Evolutionary conservation across 768 basidiomycete genomes (phyloP).

Genomic region (Hygrocybe coccinea): DNA sequence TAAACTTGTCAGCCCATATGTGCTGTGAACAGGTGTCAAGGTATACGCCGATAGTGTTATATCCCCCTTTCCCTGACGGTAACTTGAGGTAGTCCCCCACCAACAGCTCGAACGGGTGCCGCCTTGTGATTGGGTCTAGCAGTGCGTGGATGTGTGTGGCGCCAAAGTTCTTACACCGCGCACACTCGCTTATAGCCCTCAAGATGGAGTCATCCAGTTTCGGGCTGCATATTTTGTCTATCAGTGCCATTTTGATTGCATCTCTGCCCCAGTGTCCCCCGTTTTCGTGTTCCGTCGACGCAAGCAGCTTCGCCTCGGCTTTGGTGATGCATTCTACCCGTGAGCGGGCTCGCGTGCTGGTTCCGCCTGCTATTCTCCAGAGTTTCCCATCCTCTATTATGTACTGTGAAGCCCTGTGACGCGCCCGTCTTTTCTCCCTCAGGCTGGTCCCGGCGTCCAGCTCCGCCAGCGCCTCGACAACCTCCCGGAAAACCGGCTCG

Average conservation of each 20-base stretch:
- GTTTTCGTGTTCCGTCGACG: not conserved
- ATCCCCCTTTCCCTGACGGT: not conserved
- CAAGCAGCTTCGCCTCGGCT: not conserved
- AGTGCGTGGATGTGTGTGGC: not conserved
- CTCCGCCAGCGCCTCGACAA: too few species aligned
- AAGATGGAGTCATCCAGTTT: not conserved
- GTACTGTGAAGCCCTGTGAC: not conserved
- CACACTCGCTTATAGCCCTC: not conserved
- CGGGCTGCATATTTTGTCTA: not conserved
- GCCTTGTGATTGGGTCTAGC: not conserved
- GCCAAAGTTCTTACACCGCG: not conserved
- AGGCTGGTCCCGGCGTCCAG: too few species aligned
- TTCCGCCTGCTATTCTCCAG: constrained; percentile 22
- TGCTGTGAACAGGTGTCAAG: too few species aligned
- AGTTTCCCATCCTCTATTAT: constrained; percentile 8
- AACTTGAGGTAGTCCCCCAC: not conserved
- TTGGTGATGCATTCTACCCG: constrained; percentile 27
- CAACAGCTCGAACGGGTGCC: not conserved
- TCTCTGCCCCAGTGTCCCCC: not conserved
- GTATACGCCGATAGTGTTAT: too few species aligned
- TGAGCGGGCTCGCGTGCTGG: constrained; percentile 11
- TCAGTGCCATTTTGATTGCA: not conserved
- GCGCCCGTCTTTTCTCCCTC: too few species aligned
- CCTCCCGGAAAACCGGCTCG: too few species aligned
- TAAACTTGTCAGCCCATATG: too few species aligned